phyloP scores from a whole-genome alignment of 257 asterid genomes.

The Hygrophila difformis region DNA sequence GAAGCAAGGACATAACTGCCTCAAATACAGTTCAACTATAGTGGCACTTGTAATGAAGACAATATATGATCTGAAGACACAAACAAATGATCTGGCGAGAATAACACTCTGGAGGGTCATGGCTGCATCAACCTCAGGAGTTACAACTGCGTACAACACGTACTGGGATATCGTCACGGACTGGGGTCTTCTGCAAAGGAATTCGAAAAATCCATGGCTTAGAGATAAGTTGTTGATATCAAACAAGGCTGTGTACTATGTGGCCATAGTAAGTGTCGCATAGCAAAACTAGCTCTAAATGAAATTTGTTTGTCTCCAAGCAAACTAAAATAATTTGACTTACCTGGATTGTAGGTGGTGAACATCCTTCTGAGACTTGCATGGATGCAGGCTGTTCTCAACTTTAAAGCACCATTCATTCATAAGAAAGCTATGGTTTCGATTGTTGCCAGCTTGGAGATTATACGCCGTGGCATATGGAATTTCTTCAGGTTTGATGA shows the following conservation, averaged over 20 bases:
- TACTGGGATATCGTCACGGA: constrained; percentile 83
- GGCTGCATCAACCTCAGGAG: constrained; percentile 53
- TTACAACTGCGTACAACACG: constrained; percentile 49
- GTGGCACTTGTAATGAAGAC: constrained; percentile 67
- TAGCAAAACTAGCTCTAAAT: background rate
- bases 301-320: background rate
- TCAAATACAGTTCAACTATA: constrained; percentile 61
- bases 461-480: constrained; percentile 82
- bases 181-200: constrained; percentile 62
- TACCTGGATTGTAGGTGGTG: constrained; percentile 35
- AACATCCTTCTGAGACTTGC: constrained; percentile 65
- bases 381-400: constrained; percentile 87
- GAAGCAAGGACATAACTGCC: constrained; percentile 37
- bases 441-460: constrained; percentile 64
- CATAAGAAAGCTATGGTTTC: constrained; percentile 50
- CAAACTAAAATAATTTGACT: background rate
- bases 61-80: constrained; percentile 13
- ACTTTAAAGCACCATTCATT: constrained; percentile 35
- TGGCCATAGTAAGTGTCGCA: constrained; percentile 53
- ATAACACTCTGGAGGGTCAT: constrained; percentile 30
- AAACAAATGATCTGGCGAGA: background rate
- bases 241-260: constrained; percentile 52
- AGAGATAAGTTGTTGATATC: constrained; percentile 72
- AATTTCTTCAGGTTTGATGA: constrained; percentile 79
- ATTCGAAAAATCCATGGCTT: constrained; percentile 62